Conservation (phyloP, 306 rosid genomes). For the Begonia peltatifolia region DNA sequence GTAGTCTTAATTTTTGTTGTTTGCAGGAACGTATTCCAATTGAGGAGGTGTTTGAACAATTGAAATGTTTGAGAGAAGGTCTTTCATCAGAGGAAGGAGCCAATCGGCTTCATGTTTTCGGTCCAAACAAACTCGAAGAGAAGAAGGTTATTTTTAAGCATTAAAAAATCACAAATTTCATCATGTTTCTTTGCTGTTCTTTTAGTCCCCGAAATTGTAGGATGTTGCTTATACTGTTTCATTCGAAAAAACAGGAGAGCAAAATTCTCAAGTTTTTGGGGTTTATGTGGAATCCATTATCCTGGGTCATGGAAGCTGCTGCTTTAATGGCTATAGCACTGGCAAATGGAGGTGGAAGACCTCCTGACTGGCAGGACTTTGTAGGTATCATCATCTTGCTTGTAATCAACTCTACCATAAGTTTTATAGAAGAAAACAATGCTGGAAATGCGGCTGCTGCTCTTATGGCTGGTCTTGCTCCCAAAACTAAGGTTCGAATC, state of each 20-base stretch:
- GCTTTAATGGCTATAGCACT: constrained; percentile 92
- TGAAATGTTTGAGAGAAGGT: constrained; percentile 77
- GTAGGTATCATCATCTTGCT: constrained; percentile 66
- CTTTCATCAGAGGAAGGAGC: constrained; percentile 72
- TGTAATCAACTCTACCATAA: constrained; percentile 86
- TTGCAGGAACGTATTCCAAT: constrained; percentile 73
- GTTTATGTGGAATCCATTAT: constrained; percentile 97
- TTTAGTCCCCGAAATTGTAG: not conserved
- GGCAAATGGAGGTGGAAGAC: constrained; percentile 76
- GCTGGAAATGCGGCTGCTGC: constrained; percentile 99
- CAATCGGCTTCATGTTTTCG: constrained; percentile 76
- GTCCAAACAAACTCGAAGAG: constrained; percentile 98
- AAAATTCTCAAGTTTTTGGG: constrained; percentile 80
- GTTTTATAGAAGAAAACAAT: constrained; percentile 88
- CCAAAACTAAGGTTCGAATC: constrained; percentile 71
- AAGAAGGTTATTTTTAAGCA: constrained; percentile 36
- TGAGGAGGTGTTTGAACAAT: constrained; percentile 87
- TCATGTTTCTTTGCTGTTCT: not conserved
- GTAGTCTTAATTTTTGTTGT: constrained; percentile 3
- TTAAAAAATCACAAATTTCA: not conserved
- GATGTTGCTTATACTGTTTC: constrained; percentile 1
- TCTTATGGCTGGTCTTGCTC: constrained; percentile 99
- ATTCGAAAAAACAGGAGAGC: constrained; percentile 55
- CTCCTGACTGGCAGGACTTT: constrained; percentile 98
- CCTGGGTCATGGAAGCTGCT: constrained; percentile 99